A percentile compares a stretch with the other conserved stretches of the same genome.
Evolutionary conservation across 192 early-diverging fungal genomes (phyloP).

Genomic region (Funneliformis mosseae): DNA sequence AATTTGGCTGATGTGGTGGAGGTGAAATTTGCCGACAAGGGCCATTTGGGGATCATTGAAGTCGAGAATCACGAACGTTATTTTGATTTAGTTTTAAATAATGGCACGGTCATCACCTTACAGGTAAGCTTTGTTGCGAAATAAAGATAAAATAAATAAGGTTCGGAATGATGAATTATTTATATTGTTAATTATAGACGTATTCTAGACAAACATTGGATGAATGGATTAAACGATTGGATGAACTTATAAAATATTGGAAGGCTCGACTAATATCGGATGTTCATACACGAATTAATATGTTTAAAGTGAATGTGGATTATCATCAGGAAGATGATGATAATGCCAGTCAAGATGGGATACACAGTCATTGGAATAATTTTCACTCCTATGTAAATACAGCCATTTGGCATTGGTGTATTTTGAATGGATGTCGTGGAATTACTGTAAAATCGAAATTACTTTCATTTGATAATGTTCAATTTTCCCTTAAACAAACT

Average conservation of each 20-base stretch:
- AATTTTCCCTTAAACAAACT: not conserved
- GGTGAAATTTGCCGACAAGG: not conserved
- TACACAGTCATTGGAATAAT: constrained; percentile 41
- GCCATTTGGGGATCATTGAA: no score
- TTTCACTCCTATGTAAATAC: constrained; percentile 34
- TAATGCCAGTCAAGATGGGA: constrained; percentile 9
- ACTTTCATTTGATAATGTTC: not conserved
- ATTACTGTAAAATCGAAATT: constrained; percentile 33
- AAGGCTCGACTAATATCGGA: constrained; percentile 34
- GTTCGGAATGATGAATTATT: not conserved
- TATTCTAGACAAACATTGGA: not conserved
- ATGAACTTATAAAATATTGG: constrained; percentile 39
- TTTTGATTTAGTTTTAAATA: constrained; percentile 7
- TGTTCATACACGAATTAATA: constrained; percentile 32
- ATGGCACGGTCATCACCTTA: not conserved
- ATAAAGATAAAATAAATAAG: not conserved
- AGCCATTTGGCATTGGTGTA: constrained; percentile 47
- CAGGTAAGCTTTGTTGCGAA: not conserved
- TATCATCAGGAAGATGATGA: constrained; percentile 40
- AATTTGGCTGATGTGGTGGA: constrained; percentile 5
- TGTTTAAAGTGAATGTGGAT: not conserved
- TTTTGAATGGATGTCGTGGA: constrained; percentile 44
- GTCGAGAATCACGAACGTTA: not conserved
- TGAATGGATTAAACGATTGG: constrained; percentile 13
- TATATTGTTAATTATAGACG: not conserved